Base-by-base conservation (phyloP, 1,139 yeast species). In the Lodderomyces parapsilosis region DNA sequence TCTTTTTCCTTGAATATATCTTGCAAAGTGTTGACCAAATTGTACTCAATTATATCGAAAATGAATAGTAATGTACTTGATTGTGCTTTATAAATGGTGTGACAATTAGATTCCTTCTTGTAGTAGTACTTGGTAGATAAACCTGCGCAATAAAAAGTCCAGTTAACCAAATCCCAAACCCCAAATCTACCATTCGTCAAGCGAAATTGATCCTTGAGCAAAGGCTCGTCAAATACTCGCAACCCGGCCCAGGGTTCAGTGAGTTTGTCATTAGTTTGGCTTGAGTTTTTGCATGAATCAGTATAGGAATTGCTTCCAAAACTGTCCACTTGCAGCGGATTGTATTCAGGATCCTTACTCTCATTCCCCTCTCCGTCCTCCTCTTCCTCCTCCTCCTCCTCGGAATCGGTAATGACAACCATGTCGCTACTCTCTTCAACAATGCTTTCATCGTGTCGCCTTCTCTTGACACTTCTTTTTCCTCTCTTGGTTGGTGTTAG, bases 61-160 rank as follows among this genome's bases (percentile, higher is more conserved):
- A 66, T 38, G n/a, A 59, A 42, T 11, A 28, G 13, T 4, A 67
- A 33, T 6, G 60, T 46, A 34, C 50, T 53, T 30, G 47, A 42
- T 19, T 62, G 62, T 2, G 63, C 49, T 6, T 41, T 37, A 47
- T 59, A 64, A 24, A 66, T 55, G 6, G 47, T 30, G 45, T 65
- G 68, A 39, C 55, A 60, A 36, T 53, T 49, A 2, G 31, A 10
- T 13, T 24, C n/a, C 17, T 14, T 31, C 2, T 22, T 20, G 4
- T 19, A 23, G 24, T 39, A 32, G 27, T 15, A 31, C 7, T 9
- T 6, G 3, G 32, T 49, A 4, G 63, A 55, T 40, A 49, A 46
- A 15, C 62, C 62, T 10, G 70, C 66, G 52, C 75, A 69, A 47
- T 58, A 57, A 40, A 66, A 66, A 2, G 63, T 49, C 74, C 74